Evolutionary conservation across 106 monocot species (phyloP).

Genomic region (Dactylorhiza incarnata): DNA sequence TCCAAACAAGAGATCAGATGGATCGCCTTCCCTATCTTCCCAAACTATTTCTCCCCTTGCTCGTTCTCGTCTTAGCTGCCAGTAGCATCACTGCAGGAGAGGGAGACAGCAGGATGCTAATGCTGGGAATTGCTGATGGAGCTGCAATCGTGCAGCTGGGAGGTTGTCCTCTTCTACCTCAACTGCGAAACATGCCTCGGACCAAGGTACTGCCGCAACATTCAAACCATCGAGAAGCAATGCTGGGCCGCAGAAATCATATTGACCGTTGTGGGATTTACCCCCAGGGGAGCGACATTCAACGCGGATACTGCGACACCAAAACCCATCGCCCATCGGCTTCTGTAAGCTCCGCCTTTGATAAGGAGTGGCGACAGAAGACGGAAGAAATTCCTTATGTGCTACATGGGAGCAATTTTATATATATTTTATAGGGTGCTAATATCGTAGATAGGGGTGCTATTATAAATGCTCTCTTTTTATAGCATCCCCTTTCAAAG

Average conservation of each 20-base stretch:
- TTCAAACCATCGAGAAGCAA: conserved; percentile 41
- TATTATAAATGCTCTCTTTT: too few relatives aligned
- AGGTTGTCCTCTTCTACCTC: conserved; percentile 83
- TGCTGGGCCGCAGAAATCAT: conserved; percentile 74
- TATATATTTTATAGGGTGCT: too few relatives aligned
- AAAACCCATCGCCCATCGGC: not conserved
- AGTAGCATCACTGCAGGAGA: conserved; percentile 17
- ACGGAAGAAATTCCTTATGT: too few relatives aligned
- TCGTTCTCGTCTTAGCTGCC: not conserved
- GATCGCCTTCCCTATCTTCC: not conserved
- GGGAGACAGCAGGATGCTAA: conserved; percentile 14
- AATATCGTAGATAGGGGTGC: too few relatives aligned
- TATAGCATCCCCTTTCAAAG: too few relatives aligned
- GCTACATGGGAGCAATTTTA: too few relatives aligned
- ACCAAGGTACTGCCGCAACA: conserved; percentile 55
- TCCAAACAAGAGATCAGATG: too few relatives aligned
- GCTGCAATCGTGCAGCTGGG: conserved; percentile 58
- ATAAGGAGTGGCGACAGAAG: too few relatives aligned
- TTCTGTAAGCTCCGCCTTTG: not conserved
- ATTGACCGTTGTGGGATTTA: conserved; percentile 61
- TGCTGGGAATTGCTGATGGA: conserved; percentile 67
- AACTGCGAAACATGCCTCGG: conserved; percentile 74
- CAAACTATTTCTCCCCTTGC: not conserved
- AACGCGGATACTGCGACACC: conserved; percentile 56
- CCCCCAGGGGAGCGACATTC: conserved; percentile 54